These are phyloP conservation scores for Trematosphaeria pertusa DNA, from an alignment of 2,329 filamentous ascomycete species.

Conservation along the genomic window DNA sequence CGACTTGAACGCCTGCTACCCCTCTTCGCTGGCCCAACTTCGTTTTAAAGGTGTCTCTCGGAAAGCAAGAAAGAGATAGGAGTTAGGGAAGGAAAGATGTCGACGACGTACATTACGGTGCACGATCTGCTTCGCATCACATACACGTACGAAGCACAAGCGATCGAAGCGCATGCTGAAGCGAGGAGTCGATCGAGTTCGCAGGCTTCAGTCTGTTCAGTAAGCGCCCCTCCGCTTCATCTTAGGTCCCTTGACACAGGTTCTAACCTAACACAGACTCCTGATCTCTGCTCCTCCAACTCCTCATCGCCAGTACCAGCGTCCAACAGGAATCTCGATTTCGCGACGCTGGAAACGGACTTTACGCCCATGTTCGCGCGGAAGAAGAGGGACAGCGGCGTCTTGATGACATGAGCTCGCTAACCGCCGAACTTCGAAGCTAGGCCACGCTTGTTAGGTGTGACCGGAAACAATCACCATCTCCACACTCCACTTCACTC, in stretches of 20 bases:
- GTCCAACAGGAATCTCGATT: constrained; percentile 9
- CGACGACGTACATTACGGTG: constrained; percentile 38
- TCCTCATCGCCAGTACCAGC: constrained; percentile 19
- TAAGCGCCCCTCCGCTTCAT: too few relatives aligned
- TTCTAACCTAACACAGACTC: constrained; percentile 25
- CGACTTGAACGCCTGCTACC: too few relatives aligned
- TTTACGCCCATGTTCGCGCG: constrained; percentile 31
- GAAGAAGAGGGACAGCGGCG: constrained; percentile 20
- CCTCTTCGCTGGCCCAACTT: too few relatives aligned
- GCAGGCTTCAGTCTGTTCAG: constrained; percentile 28
- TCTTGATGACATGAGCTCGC: constrained; percentile 10
- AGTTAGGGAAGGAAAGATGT: too few relatives aligned
- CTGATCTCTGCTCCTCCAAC: constrained; percentile 33
- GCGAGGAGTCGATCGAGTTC: constrained; percentile 26
- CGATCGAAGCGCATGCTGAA: constrained; percentile 20
- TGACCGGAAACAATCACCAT: too few relatives aligned
- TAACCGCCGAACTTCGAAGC: too few relatives aligned
- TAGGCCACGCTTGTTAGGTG: too few relatives aligned
- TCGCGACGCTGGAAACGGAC: constrained; percentile 35
- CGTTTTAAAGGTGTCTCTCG: too few relatives aligned
- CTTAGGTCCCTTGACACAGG: too few relatives aligned
- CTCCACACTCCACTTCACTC: too few relatives aligned
- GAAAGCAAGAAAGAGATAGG: too few relatives aligned
- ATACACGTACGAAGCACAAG: constrained; percentile 40
- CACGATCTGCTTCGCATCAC: constrained; percentile 44